Evolutionary conservation across 257 asterid species (phyloP).

Genomic region (Capsicum chinense): DNA sequence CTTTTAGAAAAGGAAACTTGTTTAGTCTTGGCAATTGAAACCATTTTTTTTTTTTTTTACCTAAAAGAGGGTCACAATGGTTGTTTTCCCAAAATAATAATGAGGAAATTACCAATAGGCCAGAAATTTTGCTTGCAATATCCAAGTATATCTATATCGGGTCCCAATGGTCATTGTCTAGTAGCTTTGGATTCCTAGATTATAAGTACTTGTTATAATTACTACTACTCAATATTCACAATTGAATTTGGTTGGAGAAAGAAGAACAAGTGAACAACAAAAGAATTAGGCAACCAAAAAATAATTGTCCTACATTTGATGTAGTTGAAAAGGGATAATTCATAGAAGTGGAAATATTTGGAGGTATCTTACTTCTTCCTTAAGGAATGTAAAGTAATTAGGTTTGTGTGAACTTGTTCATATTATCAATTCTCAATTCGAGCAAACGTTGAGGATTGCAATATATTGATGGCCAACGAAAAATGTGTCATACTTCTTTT

Average conservation of each 20-base stretch:
- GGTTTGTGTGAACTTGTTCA: background rate
- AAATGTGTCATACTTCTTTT: background rate
- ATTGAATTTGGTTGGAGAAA: background rate
- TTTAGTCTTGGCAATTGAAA: conserved; percentile 1
- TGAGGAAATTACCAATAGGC: background rate
- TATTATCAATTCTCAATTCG: background rate
- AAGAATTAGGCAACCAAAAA: conserved; percentile 8
- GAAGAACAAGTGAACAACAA: background rate
- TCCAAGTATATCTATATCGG: conserved; percentile 6
- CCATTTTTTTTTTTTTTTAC: background rate
- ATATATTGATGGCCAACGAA: too few relatives aligned
- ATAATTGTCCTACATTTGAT: background rate
- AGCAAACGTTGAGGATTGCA: accelerated
- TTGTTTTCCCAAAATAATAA: background rate
- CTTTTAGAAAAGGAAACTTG: background rate
- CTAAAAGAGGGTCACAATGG: background rate
- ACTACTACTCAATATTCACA: background rate
- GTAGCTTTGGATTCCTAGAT: conserved; percentile 23
- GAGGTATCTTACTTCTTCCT: background rate
- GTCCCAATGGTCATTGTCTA: conserved; percentile 19
- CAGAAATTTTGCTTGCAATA: background rate
- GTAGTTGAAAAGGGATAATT: background rate
- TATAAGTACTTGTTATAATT: background rate
- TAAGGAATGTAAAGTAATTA: background rate
- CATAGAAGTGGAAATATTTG: background rate